These are phyloP conservation scores for Prunus fruticosa DNA, from an alignment of 306 rosid species.

Conservation along the genomic window DNA sequence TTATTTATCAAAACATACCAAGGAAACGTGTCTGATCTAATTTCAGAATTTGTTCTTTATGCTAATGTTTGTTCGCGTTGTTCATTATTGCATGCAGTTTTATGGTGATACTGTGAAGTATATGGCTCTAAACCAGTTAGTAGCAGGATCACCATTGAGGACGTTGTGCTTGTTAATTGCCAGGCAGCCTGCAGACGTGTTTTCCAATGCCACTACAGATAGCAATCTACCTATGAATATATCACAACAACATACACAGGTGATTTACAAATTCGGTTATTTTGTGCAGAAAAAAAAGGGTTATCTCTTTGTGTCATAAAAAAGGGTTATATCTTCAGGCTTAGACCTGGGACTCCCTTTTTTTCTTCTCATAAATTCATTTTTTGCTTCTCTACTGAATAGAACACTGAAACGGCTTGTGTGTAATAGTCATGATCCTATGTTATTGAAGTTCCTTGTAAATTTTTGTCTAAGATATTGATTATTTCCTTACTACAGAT, in stretches of 20 bases:
- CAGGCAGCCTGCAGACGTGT: conserved; percentile 68
- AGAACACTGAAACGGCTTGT: background rate
- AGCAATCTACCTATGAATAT: conserved; percentile 25
- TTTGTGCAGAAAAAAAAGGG: background rate
- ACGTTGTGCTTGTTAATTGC: conserved; percentile 71
- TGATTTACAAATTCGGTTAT: conserved; percentile 18
- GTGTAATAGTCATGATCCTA: background rate
- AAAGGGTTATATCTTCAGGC: background rate
- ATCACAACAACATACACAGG: conserved; percentile 52
- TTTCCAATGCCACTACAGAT: conserved; percentile 31
- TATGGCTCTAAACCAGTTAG: conserved; percentile 67
- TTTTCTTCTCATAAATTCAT: background rate
- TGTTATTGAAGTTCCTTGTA: conserved; percentile 3
- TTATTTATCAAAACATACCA: background rate
- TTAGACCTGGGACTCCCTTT: background rate
- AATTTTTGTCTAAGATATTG: conserved; percentile 3
- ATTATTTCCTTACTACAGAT: conserved; percentile 34
- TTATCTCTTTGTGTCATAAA: background rate
- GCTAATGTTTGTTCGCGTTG: conserved; percentile 8
- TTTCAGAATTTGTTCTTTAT: background rate
- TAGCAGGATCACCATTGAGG: conserved; percentile 64
- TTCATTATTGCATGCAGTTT: conserved; percentile 41
- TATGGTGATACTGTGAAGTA: conserved; percentile 69
- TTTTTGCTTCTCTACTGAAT: background rate
- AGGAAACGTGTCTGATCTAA: background rate